Evolutionary conservation across 2,329 filamentous ascomycete genomes (phyloP), one percentile per base, ranked within the genome.

Genomic region (Talaromyces sp.): DNA sequence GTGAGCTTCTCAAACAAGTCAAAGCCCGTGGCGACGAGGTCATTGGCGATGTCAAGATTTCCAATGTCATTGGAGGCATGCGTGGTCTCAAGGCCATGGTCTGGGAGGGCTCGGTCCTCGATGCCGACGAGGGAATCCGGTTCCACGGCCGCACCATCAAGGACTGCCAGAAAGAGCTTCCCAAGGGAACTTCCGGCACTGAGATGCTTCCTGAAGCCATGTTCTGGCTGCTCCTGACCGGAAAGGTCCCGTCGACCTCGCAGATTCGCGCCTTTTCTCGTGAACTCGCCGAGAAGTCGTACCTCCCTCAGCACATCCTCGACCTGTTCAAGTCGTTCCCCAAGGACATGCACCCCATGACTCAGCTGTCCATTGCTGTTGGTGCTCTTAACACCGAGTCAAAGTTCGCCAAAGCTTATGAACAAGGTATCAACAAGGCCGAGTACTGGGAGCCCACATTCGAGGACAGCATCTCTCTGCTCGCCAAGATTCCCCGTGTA

Each of bases 361-460:
- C 95, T 10, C 94, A 98, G 77, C 94, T 99, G 70, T 89, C 94
- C 68, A 95, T 96, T 69, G 92, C 93, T 53, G 95, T 98, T 59
- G 94, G 92, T 18, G 91, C 95, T n/a, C 85, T 99, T 64, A 97
- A 96, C 81, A 91, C 96, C 76, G 92, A 92, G 69, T 96, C 92
- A 70, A 87, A 89, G 72, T 99, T 99, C 69, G 95, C 94, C 66
- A 93, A 92, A 79, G 90, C 90, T 23, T 99, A 99, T 77, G 94
- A 93, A 77, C 81, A 89, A 69, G 95, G 95, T 40, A 80, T 98
- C 67, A 90, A 88, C 84, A 99, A 98, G 84, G 91, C 92, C 59
- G 92, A 97, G 69, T 98, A 98, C 86, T 99, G 95, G 95, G 95
- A 98, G 81, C 92, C 94, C 14, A 96, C 92, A 52, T 98, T 96